Conservation (phyloP, 306 rosid species). For the Abrus pulchellus region DNA sequence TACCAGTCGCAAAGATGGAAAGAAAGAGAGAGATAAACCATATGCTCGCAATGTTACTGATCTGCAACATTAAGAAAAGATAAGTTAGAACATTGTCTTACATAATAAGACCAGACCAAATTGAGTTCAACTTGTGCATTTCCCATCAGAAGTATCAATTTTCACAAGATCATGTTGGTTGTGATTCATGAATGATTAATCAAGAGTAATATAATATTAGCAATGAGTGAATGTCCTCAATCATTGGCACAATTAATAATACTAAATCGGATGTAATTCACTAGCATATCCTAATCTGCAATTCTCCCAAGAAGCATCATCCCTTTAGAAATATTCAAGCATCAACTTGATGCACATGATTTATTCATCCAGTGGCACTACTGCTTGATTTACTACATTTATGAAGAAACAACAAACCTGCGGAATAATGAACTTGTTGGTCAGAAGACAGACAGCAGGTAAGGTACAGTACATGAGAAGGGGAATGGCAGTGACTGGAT, state of each 20-base stretch:
- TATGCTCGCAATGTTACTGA: slow-evolving; percentile 94
- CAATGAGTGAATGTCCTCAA: slow-evolving; percentile 1
- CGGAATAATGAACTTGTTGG: slow-evolving; percentile 97
- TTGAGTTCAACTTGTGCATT: background rate
- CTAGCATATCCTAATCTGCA: background rate
- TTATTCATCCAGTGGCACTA: background rate
- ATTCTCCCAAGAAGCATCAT: background rate
- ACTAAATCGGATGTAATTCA: background rate
- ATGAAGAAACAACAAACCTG: slow-evolving; percentile 69
- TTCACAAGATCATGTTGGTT: slow-evolving; percentile 4
- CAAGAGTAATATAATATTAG: background rate
- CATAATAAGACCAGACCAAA: background rate
- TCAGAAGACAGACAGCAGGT: slow-evolving; percentile 96
- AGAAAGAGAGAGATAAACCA: slow-evolving; percentile 97
- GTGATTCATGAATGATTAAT: background rate
- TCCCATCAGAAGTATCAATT: background rate
- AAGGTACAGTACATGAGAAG: slow-evolving; percentile 91
- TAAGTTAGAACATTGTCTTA: background rate
- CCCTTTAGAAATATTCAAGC: background rate
- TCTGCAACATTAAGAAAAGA: slow-evolving; percentile 64
- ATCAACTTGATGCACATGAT: background rate
- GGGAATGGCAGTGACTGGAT: slow-evolving; percentile 91
- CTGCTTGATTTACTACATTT: background rate
- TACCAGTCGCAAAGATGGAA: slow-evolving; percentile 96
- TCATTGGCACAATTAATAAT: background rate